These are phyloP conservation scores for button mushroom (Agaricus bisporus) DNA, from an alignment of 768 basidiomycete species.

Conservation along the genomic window DNA sequence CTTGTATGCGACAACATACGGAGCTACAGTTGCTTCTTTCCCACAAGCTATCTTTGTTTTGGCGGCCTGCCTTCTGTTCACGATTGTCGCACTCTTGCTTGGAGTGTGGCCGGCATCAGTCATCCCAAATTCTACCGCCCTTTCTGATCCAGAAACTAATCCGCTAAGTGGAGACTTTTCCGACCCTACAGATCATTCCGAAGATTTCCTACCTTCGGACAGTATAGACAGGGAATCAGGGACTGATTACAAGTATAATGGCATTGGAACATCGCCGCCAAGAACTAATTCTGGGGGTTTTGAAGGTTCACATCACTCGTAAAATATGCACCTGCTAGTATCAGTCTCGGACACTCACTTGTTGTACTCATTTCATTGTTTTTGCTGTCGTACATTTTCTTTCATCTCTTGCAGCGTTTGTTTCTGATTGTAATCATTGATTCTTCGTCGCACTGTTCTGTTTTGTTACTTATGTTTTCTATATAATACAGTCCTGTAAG, in stretches of 20 bases:
- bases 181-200: not conserved
- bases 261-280: conserved; percentile 2
- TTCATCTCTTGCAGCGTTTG: too few relatives aligned
- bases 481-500: too few relatives aligned
- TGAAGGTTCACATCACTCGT: not conserved
- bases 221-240: not conserved
- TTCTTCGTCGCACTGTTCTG: too few relatives aligned
- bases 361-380: not conserved
- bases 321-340: not conserved
- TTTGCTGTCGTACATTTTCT: too few relatives aligned
- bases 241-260: conserved; percentile 3
- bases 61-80: conserved; percentile 48
- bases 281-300: not conserved
- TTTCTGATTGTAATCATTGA: too few relatives aligned
- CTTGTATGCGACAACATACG: conserved; percentile 63
- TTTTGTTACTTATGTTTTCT: too few relatives aligned
- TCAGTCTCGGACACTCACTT: not conserved
- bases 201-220: not conserved
- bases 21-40: conserved; percentile 52
- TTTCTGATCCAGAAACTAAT: not conserved
- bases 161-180: not conserved
- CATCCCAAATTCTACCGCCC: not conserved
- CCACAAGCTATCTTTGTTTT: conserved; percentile 66
- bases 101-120: conserved; percentile 21
- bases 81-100: conserved; percentile 41